Base-by-base conservation (phyloP, 352 stramenopile species). In the Thalassiosira exigua region DNA sequence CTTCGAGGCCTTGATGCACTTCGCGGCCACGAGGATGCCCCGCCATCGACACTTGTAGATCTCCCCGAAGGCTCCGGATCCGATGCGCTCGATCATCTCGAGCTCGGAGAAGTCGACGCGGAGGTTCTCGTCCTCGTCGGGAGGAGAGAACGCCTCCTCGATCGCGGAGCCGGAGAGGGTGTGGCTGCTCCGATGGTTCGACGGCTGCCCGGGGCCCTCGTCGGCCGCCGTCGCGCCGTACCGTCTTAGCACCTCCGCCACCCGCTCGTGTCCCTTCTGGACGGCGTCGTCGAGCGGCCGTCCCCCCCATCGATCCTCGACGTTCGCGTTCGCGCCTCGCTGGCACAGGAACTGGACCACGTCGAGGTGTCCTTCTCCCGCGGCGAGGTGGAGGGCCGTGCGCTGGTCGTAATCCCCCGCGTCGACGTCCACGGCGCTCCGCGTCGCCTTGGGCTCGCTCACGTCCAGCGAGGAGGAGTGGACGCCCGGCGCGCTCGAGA, bases 11-110 rank as follows among this genome's bases (percentile, higher is more conserved):
- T 89, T 86, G 42, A 93, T 91, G 42, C 79, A 91, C 87, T 99
- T 99, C 36, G 98, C 95, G 3, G 96, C 96, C 9, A 99, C 96
- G 42, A 97, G 89, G 1, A 95, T 98, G 29, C 96, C 96, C 30
- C 95, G 91, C 97, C 97, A 99, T 65, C 94, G 97, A 75, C 95
- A 97, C 30, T 95, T 94, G 81, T 98, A 98, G 60, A 99, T 97
- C 77, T 95, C 88, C 54, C 91, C 92, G 82, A 95, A 95, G 3
- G 86, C 90, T 50, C 87, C 91, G n/a, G 82, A 82, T 29, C 86
- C 88, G 67, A 93, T 93, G 17, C 77, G 69, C 67, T 93, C 88
- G 57, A 93, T 84, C 82, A 91, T 90, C 53, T 91, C 86, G 0
- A 93, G 53, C 61, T 92, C 86, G 0, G 73, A 57, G 65, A 91